Evolutionary conservation across 345 rosid genomes (phyloP), one percentile per base, ranked within the genome.

Genomic region (Jatropha curcas): DNA sequence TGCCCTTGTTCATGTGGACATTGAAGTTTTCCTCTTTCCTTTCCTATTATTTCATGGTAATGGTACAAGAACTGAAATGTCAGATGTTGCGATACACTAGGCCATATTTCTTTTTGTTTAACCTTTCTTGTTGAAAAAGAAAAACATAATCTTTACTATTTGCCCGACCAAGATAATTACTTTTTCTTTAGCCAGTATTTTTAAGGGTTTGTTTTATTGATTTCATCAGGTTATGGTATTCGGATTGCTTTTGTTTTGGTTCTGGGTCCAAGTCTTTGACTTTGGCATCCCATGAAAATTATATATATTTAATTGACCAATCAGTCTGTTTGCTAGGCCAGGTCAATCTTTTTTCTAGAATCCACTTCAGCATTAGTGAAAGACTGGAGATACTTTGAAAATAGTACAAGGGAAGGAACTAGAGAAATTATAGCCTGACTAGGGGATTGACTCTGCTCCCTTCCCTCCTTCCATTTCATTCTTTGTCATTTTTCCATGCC

Each of bases 301-400:
- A n/a, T 33, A 6, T 7, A 34, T 7, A 5, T 53, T 34, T 8
- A 52, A 1, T 24, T 50, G 59, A 30, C 31, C 4, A 53, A 5
- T 14, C 39, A 4, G 39, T 35, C 28, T 8, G 48, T 12, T 35
- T 55, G 28, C 5, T 24, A 56, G 4, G 45, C 17, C 2, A 8
- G 17, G 71, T 22, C 60, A 56, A 68, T 68, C 28, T 67, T 17
- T 67, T 66, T 48, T 50, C 59, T 67, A 22, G 28, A 50, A 50
- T 30, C 7, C 24, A 19, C 20, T 55, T 27, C 37, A 62, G 7
- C 22, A 33, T 10, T 50, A 31, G 51, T 8, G 56, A 46, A 45
- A n/a, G 12, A 45, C 41, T 50, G 20, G 43, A 67, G 43, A 22
- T 67, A 67, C 58, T 67, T 31, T 0, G 37, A 50, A 65, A 67